Conservation (phyloP, 257 asterid species). For the Penstemon eatonii region DNA sequence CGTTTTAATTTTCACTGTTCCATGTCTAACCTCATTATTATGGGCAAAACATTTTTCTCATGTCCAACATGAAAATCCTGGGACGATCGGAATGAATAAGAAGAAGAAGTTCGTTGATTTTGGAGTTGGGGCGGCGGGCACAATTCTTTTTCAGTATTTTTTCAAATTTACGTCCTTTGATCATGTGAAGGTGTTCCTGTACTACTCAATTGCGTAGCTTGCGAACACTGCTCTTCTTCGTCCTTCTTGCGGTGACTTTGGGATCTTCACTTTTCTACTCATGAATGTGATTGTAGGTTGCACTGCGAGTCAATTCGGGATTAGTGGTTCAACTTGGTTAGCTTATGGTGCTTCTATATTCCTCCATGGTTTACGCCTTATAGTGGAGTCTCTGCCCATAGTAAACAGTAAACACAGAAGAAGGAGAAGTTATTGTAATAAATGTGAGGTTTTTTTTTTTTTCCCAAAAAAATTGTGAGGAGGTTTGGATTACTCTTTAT, state of each 20-base stretch:
- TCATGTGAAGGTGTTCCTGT: slow-evolving; percentile 25
- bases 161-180: slow-evolving; percentile 12
- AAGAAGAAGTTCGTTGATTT: slow-evolving; percentile 13
- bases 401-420: no score
- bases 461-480: no score
- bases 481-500: no score
- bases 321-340: slow-evolving; percentile 22
- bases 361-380: not conserved
- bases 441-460: no score
- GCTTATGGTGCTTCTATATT: slow-evolving; percentile 1
- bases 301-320: slow-evolving; percentile 25
- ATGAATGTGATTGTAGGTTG: slow-evolving; percentile 25
- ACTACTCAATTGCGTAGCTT: slow-evolving; percentile 24
- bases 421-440: no score
- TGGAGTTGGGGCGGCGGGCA: slow-evolving; percentile 9
- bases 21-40: no score
- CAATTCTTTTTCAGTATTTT: slow-evolving; percentile 23
- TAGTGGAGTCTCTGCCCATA: no score
- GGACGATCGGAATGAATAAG: not conserved
- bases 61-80: no score
- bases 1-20: no score
- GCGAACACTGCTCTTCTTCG: slow-evolving; percentile 7
- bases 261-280: slow-evolving; percentile 25
- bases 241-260: slow-evolving; percentile 4
- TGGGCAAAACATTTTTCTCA: no score